Conservation (phyloP, 495 filamentous ascomycete species). For the Haplographium delicatum region DNA sequence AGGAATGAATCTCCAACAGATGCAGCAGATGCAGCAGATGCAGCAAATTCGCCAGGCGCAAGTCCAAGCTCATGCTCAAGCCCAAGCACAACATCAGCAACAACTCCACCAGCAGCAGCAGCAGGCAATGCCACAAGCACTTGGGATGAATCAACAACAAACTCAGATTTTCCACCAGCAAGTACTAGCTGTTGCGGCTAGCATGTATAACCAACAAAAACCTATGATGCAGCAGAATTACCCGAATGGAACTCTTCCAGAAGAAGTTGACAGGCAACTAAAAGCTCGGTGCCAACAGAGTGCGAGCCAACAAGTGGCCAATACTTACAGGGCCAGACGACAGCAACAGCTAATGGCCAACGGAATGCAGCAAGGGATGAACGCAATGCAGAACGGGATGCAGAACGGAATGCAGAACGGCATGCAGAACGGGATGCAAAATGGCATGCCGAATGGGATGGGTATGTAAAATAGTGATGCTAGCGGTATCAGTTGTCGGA, state of each 20-base stretch:
- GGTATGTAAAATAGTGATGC: slow-evolving; percentile 18
- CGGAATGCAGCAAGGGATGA: slow-evolving; percentile 1
- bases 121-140: slow-evolving; percentile 11
- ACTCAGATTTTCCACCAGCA: slow-evolving; percentile 15
- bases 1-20: slow-evolving; percentile 22
- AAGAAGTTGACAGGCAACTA: slow-evolving; percentile 15
- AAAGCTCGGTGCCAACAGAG: slow-evolving; percentile 14
- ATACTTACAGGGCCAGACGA: slow-evolving; percentile 10
- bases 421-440: neutral
- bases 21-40: slow-evolving; percentile 31
- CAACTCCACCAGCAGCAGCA: slow-evolving; percentile 21
- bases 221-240: neutral
- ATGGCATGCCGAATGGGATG: slow-evolving; percentile 22
- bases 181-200: neutral
- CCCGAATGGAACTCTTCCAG: slow-evolving; percentile 18
- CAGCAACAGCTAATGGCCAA: slow-evolving; percentile 24
- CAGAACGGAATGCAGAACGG: neutral
- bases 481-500: too few relatives aligned
- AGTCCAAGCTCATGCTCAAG: slow-evolving; percentile 16
- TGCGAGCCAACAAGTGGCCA: slow-evolving; percentile 4
- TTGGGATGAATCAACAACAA: neutral
- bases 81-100: slow-evolving; percentile 25
- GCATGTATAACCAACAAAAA: slow-evolving; percentile 4
- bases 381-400: neutral
- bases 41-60: slow-evolving; percentile 28